Base-by-base conservation (phyloP, 2,329 filamentous ascomycete genomes). In the Cladosporium sp. region DNA sequence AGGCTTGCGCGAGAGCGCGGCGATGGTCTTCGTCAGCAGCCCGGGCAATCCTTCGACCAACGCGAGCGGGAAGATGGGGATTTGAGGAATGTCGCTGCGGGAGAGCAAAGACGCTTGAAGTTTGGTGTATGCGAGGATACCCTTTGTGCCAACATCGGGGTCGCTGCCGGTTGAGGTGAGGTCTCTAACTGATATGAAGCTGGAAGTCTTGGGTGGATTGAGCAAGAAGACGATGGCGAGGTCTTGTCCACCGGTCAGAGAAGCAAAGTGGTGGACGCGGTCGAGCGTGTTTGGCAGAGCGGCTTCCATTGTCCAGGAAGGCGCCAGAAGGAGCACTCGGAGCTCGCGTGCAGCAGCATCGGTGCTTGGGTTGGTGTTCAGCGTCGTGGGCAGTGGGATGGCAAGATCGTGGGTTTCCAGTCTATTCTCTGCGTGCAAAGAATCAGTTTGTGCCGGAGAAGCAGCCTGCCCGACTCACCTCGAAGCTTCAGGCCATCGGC, bases 321-420 rank as follows among this genome's bases (percentile, higher is more conserved):
- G 69, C 2, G 76, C 72, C 25, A 79, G 69, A 2, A 79, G 70
- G 21, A 79, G 71, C 32, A 76, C 48, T 28, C 72, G 72, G 2
- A 77, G 67, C 23, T 68, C 63, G 16, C 67, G 68, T 11, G 63
- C 64, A 2, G 67, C 6, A 3, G 18, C 56, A 18, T 32, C 62
- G 13, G 30, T 66, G 54, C 36, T 72, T 36, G 49, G 64, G 11
- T 36, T 60, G n/a, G 64, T 46, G n/a, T 65, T 62, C 14, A 53
- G 28, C 4, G 49, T 60, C 34, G 65, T 25, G 2, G 34, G 18
- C 16, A 74, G 69, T 8, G 74, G 70, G 6, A 77, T 66, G 2
- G 73, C 70, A 32, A 82, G 68, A 63, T 76, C 78, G 68, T 78
- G 74, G 23, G 79, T 77, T 46, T 75, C 73, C 36, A 79, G 74